Base-by-base conservation (phyloP, 208 protist genomes). In the Trypanosoma brucei region DNA sequence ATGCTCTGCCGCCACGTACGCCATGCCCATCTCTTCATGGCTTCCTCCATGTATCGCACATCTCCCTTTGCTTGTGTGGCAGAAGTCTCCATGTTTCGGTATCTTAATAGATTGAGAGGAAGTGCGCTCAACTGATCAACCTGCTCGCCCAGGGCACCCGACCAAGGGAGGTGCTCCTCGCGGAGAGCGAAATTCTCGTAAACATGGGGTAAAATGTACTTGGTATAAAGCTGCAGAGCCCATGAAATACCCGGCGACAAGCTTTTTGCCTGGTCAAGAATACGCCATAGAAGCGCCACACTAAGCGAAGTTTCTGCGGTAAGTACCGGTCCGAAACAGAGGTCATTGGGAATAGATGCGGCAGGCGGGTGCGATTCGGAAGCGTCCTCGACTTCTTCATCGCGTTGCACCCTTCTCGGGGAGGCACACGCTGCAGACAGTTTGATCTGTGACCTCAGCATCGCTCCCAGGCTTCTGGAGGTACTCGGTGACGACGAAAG, bases 131-230 rank as follows among this genome's bases (percentile, higher is more conserved):
- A 72, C 57, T 86, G 82, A n/a, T 66, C 65, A 31, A 93, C 75
- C 68, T 93, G 83, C 63, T 89, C 83, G 45, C 79, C 81, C 40
- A 95, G 62, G 39, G 70, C 70, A 46, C 79, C 83, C 42, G 84
- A 51, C 35, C 46, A 55, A 30, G 86, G 90, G 34, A 88, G 55
- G 35, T 81, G 56, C 0, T 65, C 36, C 11, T 63, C 37, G 53
- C 72, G 76, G 9, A 65, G 48, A 14, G 62, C 40, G 75, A 80
- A 92, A 60, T 84, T 72, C 9, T 76, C 64, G 66, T 93, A 95
- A 31, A 95, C 35, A 72, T 92, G 84, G 5, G 90, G 90, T 7
- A 93, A 53, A 7, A 95, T 59, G 68, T 87, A 88, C 49, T 76
- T 73, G 22, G 61, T 65, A 36, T 83, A 79, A 30, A 93, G 72